These are phyloP conservation scores for Diaporthe citri DNA, from an alignment of 2,329 filamentous ascomycete species.

Conservation along the genomic window DNA sequence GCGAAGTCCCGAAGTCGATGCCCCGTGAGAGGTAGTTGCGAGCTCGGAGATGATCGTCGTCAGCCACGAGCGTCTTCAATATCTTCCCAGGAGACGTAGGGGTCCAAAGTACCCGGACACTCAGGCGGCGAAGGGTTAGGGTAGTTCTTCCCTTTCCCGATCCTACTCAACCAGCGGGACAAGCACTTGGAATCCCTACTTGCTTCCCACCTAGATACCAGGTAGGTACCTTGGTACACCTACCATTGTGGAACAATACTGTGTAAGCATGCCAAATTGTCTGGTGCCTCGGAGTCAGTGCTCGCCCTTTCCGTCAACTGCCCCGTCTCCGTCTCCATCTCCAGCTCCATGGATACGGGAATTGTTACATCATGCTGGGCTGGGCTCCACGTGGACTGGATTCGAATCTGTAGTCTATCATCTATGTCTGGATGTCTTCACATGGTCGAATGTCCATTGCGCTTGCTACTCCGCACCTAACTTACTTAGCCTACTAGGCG, in stretches of 20 bases:
- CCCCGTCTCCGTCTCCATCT: not conserved
- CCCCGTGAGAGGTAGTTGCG: not conserved
- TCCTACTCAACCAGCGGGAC: too few relatives aligned
- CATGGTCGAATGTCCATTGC: not conserved
- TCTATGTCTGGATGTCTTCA: not conserved
- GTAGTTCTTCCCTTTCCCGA: not conserved
- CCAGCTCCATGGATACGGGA: not conserved
- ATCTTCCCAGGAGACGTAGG: not conserved
- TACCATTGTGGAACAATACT: not conserved
- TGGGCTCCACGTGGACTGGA: slow-evolving; percentile 2
- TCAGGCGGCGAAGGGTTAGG: slow-evolving; percentile 4
- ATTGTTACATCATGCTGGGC: slow-evolving; percentile 1
- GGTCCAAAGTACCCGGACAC: not conserved
- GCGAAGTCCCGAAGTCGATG: slow-evolving; percentile 1
- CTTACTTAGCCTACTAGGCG: not conserved
- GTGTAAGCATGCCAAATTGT: not conserved
- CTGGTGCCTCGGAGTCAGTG: not conserved
- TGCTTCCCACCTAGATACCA: too few relatives aligned
- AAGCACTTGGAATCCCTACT: too few relatives aligned
- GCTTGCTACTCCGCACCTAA: slow-evolving; percentile 5
- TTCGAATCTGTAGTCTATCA: not conserved
- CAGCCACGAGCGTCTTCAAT: slow-evolving; percentile 9
- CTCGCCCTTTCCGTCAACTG: not conserved
- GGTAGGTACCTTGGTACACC: not conserved
- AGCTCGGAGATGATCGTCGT: slow-evolving; percentile 30